These are phyloP conservation scores for Pleodorina starrii DNA, from an alignment of 139 green algal genomes.

Conservation along the genomic window DNA sequence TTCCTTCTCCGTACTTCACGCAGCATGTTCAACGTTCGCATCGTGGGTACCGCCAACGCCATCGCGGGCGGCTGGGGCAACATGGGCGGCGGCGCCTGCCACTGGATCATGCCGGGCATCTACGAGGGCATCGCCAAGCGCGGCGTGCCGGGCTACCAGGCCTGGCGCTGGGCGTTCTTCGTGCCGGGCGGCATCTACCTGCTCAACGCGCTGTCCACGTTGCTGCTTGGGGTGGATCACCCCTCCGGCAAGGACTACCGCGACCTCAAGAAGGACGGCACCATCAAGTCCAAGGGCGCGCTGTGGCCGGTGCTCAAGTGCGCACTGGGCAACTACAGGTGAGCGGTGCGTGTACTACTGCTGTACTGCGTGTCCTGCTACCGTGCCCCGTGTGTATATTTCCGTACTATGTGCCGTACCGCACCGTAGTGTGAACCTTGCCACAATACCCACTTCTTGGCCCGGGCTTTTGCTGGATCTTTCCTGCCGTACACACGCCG, in stretches of 20 bases:
- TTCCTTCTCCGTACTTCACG: background rate
- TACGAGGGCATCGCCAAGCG: conserved; percentile 65
- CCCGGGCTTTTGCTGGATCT: too few relatives aligned
- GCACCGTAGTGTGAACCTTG: too few relatives aligned
- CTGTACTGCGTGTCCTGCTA: too few relatives aligned
- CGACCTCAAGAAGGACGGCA: conserved; percentile 78
- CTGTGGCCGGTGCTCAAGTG: conserved; percentile 79
- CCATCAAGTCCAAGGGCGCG: conserved; percentile 75
- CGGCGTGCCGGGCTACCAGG: conserved; percentile 51
- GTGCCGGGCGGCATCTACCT: conserved; percentile 75
- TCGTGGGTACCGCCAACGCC: conserved; percentile 94
- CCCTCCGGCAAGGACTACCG: conserved; percentile 73
- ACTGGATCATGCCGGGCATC: conserved; percentile 95
- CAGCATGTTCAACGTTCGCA: conserved; percentile 90
- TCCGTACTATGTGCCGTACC: too few relatives aligned
- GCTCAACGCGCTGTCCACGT: conserved; percentile 75
- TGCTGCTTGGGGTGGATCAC: conserved; percentile 56
- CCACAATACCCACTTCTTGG: too few relatives aligned
- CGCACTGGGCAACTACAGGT: conserved; percentile 85
- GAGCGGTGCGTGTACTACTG: background rate
- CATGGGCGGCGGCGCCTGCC: conserved; percentile 89
- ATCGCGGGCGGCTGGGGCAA: conserved; percentile 91
- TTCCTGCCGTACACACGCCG: too few relatives aligned
- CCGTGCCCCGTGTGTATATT: too few relatives aligned
- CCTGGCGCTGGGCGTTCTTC: conserved; percentile 89